These are phyloP conservation scores for Podaxis sp. DNA, from an alignment of 768 basidiomycete species.

Conservation along the genomic window DNA sequence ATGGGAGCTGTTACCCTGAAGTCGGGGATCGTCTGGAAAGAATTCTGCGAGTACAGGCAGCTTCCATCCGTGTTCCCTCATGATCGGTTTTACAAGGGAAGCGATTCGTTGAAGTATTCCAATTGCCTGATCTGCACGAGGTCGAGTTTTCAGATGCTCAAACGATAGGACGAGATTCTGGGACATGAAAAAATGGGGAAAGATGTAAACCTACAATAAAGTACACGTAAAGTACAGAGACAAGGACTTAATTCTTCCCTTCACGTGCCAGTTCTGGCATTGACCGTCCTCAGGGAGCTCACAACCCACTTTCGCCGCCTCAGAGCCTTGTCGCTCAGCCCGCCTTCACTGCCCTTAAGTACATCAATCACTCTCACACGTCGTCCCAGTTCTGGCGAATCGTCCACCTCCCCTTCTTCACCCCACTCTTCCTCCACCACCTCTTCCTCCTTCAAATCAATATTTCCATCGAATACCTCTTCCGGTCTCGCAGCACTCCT, in stretches of 20 bases:
- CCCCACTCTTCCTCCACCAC: conserved; percentile 75
- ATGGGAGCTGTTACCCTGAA: conserved; percentile 52
- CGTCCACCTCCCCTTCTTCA: conserved; percentile 78
- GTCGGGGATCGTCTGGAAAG: conserved; percentile 69
- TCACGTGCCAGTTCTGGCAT: conserved; percentile 31
- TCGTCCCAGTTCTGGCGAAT: conserved; percentile 57
- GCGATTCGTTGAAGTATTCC: conserved; percentile 37
- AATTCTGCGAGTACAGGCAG: conserved; percentile 84
- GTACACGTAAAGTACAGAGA: background rate
- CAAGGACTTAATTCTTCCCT: background rate
- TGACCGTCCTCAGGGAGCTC: conserved; percentile 32
- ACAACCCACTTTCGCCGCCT: conserved; percentile 39
- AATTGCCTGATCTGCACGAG: conserved; percentile 67
- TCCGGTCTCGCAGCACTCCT: conserved; percentile 51
- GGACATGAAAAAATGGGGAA: conserved; percentile 38
- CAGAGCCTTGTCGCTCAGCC: conserved; percentile 30
- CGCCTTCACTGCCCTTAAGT: conserved; percentile 24
- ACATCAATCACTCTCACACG: conserved; percentile 51
- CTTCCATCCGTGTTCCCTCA: conserved; percentile 82
- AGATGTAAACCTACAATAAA: background rate
- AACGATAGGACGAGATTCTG: conserved; percentile 63
- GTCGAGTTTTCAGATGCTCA: conserved; percentile 67
- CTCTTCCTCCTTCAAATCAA: conserved; percentile 77
- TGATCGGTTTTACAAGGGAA: conserved; percentile 89
- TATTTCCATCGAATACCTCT: conserved; percentile 61